Evolutionary conservation across 768 basidiomycete species (phyloP).

Genomic region (Naganishia friedmannii): DNA sequence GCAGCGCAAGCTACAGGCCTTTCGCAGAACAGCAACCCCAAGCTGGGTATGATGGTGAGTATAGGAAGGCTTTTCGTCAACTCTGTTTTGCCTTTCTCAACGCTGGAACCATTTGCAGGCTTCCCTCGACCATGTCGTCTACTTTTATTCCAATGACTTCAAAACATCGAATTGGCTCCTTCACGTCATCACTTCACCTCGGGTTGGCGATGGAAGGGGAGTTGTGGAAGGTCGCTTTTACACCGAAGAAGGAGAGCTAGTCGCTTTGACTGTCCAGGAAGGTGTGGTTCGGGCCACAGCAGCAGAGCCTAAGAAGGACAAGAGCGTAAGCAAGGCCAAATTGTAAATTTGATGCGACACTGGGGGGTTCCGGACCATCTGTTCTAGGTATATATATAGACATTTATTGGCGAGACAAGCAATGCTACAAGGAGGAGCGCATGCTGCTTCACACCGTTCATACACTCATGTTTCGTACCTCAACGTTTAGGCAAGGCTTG

Average conservation of each 20-base stretch:
- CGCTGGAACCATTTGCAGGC: conserved; percentile 32
- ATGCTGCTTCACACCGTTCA: neutral
- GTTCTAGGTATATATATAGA: neutral
- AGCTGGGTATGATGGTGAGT: conserved; percentile 48
- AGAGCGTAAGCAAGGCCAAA: conserved; percentile 56
- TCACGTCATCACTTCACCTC: conserved; percentile 49
- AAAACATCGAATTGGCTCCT: conserved; percentile 43
- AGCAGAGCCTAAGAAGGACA: conserved; percentile 66
- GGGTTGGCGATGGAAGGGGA: conserved; percentile 45
- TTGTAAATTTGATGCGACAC: conserved; percentile 13
- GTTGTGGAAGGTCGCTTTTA: conserved; percentile 48
- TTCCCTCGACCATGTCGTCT: conserved; percentile 49
- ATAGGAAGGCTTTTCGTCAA: neutral
- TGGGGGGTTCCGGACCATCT: neutral
- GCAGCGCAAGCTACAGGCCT: conserved; percentile 47
- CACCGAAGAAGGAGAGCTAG: conserved; percentile 42
- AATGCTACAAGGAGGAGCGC: neutral
- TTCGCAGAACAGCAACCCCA: conserved; percentile 38
- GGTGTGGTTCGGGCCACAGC: conserved; percentile 57
- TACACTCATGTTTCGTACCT: too few species aligned
- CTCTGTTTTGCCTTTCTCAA: neutral
- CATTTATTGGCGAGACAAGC: neutral
- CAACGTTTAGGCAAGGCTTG: too few species aligned
- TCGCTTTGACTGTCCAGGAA: conserved; percentile 51
- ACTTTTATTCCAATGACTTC: conserved; percentile 47